phyloP scores from a whole-genome alignment of 768 basidiomycete species.

The Trametes cinnabarina region DNA sequence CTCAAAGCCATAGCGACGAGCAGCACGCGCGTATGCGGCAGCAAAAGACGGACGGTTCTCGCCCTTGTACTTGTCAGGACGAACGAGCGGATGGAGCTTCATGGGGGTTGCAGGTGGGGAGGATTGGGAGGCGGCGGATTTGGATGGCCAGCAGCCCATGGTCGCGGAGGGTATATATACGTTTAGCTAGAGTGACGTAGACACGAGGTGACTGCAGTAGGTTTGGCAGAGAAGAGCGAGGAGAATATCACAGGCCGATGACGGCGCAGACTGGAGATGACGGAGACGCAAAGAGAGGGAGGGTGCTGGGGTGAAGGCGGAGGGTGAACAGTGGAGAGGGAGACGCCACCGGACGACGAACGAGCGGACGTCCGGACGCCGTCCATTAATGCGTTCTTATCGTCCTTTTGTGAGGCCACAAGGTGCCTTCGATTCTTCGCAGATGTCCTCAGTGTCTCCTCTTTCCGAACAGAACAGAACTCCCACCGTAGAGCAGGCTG shows the following conservation, averaged over 20 bases:
- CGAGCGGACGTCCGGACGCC: not conserved
- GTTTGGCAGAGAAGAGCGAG: not conserved
- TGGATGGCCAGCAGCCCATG: constrained; percentile 18
- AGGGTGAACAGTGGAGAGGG: not conserved
- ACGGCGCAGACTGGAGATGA: not conserved
- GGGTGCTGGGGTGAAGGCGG: not conserved
- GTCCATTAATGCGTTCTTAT: not conserved
- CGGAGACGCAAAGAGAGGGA: not conserved
- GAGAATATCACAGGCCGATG: not conserved
- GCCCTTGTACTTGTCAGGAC: constrained; percentile 23
- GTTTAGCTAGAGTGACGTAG: not conserved
- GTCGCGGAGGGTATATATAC: constrained; percentile 2
- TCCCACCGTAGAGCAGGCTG: not conserved
- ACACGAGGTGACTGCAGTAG: not conserved
- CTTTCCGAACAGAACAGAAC: constrained; percentile 10
- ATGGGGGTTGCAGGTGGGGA: not conserved
- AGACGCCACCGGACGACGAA: constrained; percentile 8
- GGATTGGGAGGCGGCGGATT: not conserved
- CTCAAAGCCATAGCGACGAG: constrained; percentile 30
- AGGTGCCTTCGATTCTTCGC: not conserved
- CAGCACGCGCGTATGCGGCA: constrained; percentile 30
- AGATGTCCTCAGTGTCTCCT: not conserved
- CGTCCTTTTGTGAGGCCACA: not conserved
- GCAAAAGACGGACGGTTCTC: constrained; percentile 29
- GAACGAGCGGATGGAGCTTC: constrained; percentile 25